Evolutionary conservation across 2,329 filamentous ascomycete species (phyloP).

Genomic region (Fonsecaea erecta): DNA sequence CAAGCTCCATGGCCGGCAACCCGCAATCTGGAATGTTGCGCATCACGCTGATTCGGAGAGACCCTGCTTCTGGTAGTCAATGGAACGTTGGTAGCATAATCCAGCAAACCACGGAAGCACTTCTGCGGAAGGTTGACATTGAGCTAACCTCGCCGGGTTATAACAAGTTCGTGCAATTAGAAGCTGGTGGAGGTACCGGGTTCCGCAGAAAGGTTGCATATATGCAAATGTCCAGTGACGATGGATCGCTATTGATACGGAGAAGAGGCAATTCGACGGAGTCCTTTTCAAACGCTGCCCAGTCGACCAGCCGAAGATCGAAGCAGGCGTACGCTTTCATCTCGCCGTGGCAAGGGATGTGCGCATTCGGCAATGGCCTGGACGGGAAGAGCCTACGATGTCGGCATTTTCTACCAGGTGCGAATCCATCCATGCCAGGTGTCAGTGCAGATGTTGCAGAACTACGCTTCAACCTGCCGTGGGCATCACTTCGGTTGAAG

Average conservation of each 20-base stretch:
- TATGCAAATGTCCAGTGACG: conserved; percentile 19
- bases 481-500: conserved; percentile 32
- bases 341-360: conserved; percentile 85
- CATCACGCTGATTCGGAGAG: conserved; percentile 71
- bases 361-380: conserved; percentile 80
- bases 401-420: conserved; percentile 66
- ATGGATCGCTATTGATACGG: conserved; percentile 4
- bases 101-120: conserved; percentile 41
- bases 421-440: conserved; percentile 38
- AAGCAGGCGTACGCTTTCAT: conserved; percentile 59
- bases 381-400: conserved; percentile 76
- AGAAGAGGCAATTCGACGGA: conserved; percentile 28
- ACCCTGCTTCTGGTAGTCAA: conserved; percentile 69
- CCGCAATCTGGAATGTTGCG: conserved; percentile 18
- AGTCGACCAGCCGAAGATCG: conserved; percentile 17
- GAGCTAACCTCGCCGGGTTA: conserved; percentile 66
- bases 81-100: conserved; percentile 74
- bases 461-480: conserved; percentile 80
- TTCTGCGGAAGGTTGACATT: conserved; percentile 49
- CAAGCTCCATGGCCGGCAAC: background rate
- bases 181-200: conserved; percentile 27
- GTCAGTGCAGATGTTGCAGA: conserved; percentile 68
- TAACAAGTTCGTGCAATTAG: conserved; percentile 56
- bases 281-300: conserved; percentile 7
- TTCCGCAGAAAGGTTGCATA: conserved; percentile 27